phyloP scores from a whole-genome alignment of 176 grass and related monocot species.

The Oryza glumipatula region DNA sequence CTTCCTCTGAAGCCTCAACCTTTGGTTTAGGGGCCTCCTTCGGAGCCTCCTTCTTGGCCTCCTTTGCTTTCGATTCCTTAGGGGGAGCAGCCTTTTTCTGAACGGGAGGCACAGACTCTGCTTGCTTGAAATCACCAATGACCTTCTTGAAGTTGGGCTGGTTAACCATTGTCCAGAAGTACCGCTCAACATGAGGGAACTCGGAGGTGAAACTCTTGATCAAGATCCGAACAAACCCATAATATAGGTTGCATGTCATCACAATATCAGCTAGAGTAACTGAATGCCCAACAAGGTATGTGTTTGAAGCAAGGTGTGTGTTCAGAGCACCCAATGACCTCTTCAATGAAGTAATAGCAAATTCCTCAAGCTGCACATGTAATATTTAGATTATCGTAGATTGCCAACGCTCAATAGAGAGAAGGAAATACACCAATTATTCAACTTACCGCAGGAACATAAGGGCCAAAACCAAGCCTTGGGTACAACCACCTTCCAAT shows the following conservation, averaged over 20 bases:
- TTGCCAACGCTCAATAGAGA: neutral
- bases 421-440: neutral
- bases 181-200: slow-evolving; percentile 90
- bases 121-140: slow-evolving; percentile 68
- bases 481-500: slow-evolving; percentile 70
- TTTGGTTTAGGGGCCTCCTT: slow-evolving; percentile 76
- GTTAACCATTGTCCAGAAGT: slow-evolving; percentile 89
- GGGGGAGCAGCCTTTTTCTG: slow-evolving; percentile 49
- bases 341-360: slow-evolving; percentile 69
- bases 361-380: slow-evolving; percentile 66
- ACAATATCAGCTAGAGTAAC: slow-evolving; percentile 79
- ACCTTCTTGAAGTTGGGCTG: slow-evolving; percentile 78
- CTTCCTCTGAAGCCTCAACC: slow-evolving; percentile 63
- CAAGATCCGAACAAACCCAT: slow-evolving; percentile 53
- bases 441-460: slow-evolving; percentile 55
- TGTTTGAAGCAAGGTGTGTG: slow-evolving; percentile 69
- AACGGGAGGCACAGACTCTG: slow-evolving; percentile 60
- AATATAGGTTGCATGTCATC: slow-evolving; percentile 72
- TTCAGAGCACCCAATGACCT: slow-evolving; percentile 63
- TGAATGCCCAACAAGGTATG: slow-evolving; percentile 78
- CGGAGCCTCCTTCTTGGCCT: slow-evolving; percentile 60
- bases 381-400: neutral
- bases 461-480: slow-evolving; percentile 60
- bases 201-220: slow-evolving; percentile 77
- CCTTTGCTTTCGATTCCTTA: slow-evolving; percentile 73